Evolutionary conservation across 805 yeast species (phyloP).

Genomic region (Starmera quercuum): DNA sequence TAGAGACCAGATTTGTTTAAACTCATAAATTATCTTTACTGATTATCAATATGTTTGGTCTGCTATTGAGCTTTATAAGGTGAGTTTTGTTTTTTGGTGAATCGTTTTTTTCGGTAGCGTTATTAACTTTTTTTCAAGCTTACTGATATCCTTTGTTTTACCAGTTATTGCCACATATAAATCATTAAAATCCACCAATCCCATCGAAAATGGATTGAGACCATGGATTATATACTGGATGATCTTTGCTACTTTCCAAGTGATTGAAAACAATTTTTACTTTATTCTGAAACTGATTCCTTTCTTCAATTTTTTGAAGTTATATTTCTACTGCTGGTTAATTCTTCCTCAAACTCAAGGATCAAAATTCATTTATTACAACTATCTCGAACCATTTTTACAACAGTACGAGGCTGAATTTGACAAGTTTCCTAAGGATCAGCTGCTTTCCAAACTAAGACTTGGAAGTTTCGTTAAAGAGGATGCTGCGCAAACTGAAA

Average conservation of each 20-base stretch:
- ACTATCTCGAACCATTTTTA: slow-evolving; percentile 31
- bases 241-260: slow-evolving; percentile 36
- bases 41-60: slow-evolving; percentile 18
- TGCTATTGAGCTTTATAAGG: slow-evolving; percentile 24
- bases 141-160: slow-evolving; percentile 38
- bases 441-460: too few species aligned
- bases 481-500: too few species aligned
- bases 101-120: too few species aligned
- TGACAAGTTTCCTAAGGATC: too few species aligned
- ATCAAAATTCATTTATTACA: slow-evolving; percentile 30
- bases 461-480: too few species aligned
- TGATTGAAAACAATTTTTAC: slow-evolving; percentile 32
- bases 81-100: too few species aligned
- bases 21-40: not conserved
- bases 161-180: slow-evolving; percentile 57
- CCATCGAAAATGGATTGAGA: slow-evolving; percentile 24
- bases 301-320: slow-evolving; percentile 39
- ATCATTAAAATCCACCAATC: slow-evolving; percentile 27
- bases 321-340: slow-evolving; percentile 53
- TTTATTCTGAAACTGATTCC: slow-evolving; percentile 46
- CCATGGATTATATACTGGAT: slow-evolving; percentile 64
- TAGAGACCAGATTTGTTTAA: not conserved
- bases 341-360: slow-evolving; percentile 45
- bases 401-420: slow-evolving; percentile 24
- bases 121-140: slow-evolving; percentile 18